Conservation (phyloP, 2,329 filamentous ascomycete genomes). For the Aspergillus udagawae region DNA sequence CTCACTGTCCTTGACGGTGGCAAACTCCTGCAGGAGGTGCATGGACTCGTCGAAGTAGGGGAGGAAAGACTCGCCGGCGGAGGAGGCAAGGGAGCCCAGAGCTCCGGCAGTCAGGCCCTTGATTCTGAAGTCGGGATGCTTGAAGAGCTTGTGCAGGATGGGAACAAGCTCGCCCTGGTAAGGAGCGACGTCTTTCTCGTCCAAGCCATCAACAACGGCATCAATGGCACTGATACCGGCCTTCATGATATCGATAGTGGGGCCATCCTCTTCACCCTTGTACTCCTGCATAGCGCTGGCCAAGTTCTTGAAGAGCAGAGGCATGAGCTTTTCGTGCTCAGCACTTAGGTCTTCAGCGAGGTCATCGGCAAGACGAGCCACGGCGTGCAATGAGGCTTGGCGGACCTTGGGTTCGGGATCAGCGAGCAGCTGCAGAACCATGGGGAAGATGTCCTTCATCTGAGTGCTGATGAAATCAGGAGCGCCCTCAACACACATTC, state of each 20-base stretch:
- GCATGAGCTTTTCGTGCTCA: conserved; percentile 80
- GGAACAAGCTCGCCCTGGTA: conserved; percentile 82
- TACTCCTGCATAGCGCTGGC: conserved; percentile 70
- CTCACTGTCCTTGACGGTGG: conserved; percentile 80
- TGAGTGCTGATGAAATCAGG: conserved; percentile 97
- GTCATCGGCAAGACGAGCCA: conserved; percentile 88
- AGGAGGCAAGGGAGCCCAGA: conserved; percentile 83
- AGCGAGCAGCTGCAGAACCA: conserved; percentile 75
- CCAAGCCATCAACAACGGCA: conserved; percentile 75
- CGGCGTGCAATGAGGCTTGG: conserved; percentile 78
- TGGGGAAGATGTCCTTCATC: conserved; percentile 77
- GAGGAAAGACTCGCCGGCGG: conserved; percentile 75
- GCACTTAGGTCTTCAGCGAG: conserved; percentile 84
- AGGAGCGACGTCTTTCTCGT: conserved; percentile 71
- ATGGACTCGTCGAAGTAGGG: conserved; percentile 93
- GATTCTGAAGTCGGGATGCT: conserved; percentile 80
- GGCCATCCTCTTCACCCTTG: conserved; percentile 62
- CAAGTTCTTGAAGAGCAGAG: conserved; percentile 81
- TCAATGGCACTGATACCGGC: conserved; percentile 88
- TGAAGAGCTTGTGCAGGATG: conserved; percentile 77
- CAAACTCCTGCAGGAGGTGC: conserved; percentile 79
- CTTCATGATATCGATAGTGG: conserved; percentile 80
- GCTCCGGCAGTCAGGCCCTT: conserved; percentile 87
- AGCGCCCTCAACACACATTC: conserved; percentile 92
- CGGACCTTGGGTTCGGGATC: conserved; percentile 82